phyloP scores from a whole-genome alignment of 306 rosid species.

The Gillenia trifoliata region DNA sequence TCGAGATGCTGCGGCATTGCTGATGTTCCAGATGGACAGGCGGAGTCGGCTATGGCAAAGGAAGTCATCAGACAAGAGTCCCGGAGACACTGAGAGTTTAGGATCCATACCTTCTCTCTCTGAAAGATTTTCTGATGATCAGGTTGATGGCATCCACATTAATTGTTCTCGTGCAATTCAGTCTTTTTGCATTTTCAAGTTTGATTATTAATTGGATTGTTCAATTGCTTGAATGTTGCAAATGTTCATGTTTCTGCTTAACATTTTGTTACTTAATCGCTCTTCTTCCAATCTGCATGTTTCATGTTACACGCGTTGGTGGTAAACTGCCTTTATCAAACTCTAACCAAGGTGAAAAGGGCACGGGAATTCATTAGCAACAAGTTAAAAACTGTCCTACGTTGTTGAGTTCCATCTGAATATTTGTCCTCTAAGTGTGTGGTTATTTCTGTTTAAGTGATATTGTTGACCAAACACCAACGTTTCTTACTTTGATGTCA shows the following conservation, averaged over 20 bases:
- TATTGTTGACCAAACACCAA: conserved; percentile 17
- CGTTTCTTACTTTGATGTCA: conserved; percentile 18
- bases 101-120: conserved; percentile 70
- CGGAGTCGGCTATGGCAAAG: conserved; percentile 81
- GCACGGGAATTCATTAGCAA: background rate
- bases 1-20: conserved; percentile 19
- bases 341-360: background rate
- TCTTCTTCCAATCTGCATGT: too few species aligned
- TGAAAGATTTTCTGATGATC: conserved; percentile 78
- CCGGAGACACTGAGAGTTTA: conserved; percentile 74
- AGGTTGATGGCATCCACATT: conserved; percentile 29
- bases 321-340: too few species aligned
- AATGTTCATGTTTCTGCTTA: background rate
- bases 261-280: background rate
- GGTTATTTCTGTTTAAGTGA: conserved; percentile 7
- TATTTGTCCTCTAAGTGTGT: background rate
- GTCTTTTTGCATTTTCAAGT: conserved; percentile 4
- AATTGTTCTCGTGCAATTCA: background rate
- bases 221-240: conserved; percentile 1
- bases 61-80: conserved; percentile 73
- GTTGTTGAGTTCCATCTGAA: background rate
- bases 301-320: too few species aligned
- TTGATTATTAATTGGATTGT: background rate
- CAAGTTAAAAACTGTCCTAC: background rate
- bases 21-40: conserved; percentile 49